These are phyloP conservation scores for Jamesozyma piceae DNA, from an alignment of 805 yeast species.

Conservation along the genomic window DNA sequence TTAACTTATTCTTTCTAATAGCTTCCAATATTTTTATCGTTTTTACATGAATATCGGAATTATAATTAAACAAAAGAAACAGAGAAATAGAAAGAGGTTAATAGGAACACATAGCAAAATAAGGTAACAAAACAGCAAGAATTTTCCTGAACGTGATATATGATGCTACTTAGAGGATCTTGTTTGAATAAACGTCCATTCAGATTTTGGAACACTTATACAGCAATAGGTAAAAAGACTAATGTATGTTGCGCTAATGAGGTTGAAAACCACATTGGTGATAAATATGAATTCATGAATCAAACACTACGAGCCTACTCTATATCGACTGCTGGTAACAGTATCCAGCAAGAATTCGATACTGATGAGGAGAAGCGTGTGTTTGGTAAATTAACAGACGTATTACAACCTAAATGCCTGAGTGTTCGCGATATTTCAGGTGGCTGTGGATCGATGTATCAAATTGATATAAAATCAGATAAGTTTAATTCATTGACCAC, in stretches of 20 bases:
- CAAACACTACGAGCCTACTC: not conserved
- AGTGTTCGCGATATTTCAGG: slow-evolving; percentile 79
- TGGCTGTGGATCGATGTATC: slow-evolving; percentile 98
- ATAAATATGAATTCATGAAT: no score
- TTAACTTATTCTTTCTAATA: not conserved
- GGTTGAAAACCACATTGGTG: not conserved
- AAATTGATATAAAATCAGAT: slow-evolving; percentile 64
- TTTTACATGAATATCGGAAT: no score
- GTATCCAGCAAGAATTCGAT: slow-evolving; percentile 7
- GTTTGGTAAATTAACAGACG: slow-evolving; percentile 42
- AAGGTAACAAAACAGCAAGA: no score
- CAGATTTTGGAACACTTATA: not conserved
- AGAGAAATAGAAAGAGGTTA: no score
- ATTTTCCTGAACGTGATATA: no score
- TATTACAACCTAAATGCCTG: slow-evolving; percentile 52
- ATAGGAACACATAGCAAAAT: no score
- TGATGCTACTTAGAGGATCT: not conserved
- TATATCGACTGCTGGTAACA: not conserved
- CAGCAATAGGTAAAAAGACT: not conserved
- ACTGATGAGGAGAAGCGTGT: slow-evolving; percentile 49
- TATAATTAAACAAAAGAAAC: no score
- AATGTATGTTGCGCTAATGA: not conserved
- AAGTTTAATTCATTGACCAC: slow-evolving; percentile 72
- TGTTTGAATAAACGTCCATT: not conserved
- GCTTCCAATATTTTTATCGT: not conserved